phyloP scores from a whole-genome alignment of 352 stramenopile genomes.

The Globisporangium cederbergense region DNA sequence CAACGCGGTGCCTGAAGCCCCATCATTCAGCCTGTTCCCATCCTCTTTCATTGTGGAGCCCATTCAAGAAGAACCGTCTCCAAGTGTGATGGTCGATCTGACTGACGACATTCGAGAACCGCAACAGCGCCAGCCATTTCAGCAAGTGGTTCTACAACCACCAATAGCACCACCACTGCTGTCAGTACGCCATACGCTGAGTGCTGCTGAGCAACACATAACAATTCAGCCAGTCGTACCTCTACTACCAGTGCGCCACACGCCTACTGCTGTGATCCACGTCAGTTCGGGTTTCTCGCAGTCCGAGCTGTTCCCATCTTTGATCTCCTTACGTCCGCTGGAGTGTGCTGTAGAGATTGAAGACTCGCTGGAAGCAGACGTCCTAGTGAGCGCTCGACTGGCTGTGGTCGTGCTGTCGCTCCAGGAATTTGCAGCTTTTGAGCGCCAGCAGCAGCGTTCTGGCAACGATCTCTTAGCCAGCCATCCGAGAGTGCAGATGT shows the following conservation, averaged over 20 bases:
- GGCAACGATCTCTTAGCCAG: constrained; percentile 22
- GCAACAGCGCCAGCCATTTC: background rate
- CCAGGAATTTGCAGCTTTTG: constrained; percentile 23
- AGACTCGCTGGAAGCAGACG: constrained; percentile 40
- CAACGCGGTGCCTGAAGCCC: constrained; percentile 16
- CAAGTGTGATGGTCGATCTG: constrained; percentile 4
- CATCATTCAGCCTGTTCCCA: constrained; percentile 24
- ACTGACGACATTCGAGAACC: background rate
- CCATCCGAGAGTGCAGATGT: constrained; percentile 26
- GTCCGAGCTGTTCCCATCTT: constrained; percentile 25
- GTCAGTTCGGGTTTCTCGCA: constrained; percentile 30
- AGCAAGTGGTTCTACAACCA: background rate
- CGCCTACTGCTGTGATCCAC: constrained; percentile 20
- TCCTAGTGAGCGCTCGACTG: constrained; percentile 39
- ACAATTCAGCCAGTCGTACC: background rate
- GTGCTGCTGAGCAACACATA: constrained; percentile 9
- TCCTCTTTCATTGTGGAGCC: background rate
- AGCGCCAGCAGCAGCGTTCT: constrained; percentile 19
- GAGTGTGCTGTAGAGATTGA: constrained; percentile 32
- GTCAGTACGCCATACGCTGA: background rate
- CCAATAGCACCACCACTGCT: background rate
- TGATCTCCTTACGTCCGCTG: constrained; percentile 13
- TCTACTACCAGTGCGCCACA: background rate
- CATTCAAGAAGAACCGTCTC: background rate
- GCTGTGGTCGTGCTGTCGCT: constrained; percentile 25